Evolutionary conservation across 805 yeast genomes (phyloP), one percentile per base, ranked within the genome.

Genomic region (Schwanniomyces pseudopolymorphus): DNA sequence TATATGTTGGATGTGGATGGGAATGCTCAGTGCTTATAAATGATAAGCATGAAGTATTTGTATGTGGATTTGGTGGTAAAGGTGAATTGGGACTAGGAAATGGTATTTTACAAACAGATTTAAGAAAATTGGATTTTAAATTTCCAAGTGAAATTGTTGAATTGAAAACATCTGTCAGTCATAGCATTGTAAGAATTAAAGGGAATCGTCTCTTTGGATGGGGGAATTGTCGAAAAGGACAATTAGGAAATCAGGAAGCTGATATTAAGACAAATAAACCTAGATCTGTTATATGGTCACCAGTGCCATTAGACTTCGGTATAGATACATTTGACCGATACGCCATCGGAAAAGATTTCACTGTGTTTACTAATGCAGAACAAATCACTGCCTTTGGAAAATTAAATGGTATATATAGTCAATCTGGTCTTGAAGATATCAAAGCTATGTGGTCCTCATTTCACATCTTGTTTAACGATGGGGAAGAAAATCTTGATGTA

Each of bases 381-480:
- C 33, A 39, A 20, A 20, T 61, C 13, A 43, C 43, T 5, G 46
- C 57, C 7, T 53, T 44, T 39, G 70, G 71, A 2, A 57, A 53
- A 27, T 39, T 39, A 17, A 41, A 47, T 2, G 51, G 38, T 5
- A 33, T 28, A 1, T 11, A 49, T 17, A 21, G 21, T 16, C 33
- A 33, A 6, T 5, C 19, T 1, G 45, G 47, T 22, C 25, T 52
- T 14, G 27, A 39, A 1, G 39, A 40, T 4, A 17, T 59, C 19
- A 44, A 53, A 26, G 52, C 82, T 8, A 89, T 91, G 87, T 89
- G 97, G 97, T 78, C 92, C 0, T 84, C 95, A 0, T 48, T 86
- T 0, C 96, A 88, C 63, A 48, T 81, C 1, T 33, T 72, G 31
- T 51, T 38, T 21, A 44, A n/a, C 13, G 24, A 36, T 3, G 25